Base-by-base conservation (phyloP, 371 early-diverging fungal species). In the Syncephalastrum racemosum region DNA sequence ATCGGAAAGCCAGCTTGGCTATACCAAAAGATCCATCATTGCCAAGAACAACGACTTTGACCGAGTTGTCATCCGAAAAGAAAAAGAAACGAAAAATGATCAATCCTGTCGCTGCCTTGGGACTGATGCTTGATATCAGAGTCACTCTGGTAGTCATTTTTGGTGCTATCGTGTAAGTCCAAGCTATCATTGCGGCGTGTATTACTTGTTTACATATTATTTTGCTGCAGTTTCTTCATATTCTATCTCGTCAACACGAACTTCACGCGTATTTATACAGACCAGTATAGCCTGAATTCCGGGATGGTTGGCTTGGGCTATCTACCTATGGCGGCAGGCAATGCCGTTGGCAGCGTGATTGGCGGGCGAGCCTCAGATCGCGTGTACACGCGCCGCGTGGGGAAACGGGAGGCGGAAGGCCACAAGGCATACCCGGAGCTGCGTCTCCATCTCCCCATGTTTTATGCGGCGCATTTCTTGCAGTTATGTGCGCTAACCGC, bases 351-450 rank as follows among this genome's bases (percentile, higher is more conserved):
- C 12, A 64, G 71, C 27, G 51, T 62, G 4, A 18, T 65, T 16
- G 77, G 71, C 4, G 77, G 77, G 10, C 56, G 66, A n/a, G 50
- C 54, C 20, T 73, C 77, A 1, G 77, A 77, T 36, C 49, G 24
- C 15, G 18, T 59, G 3, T 77, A 71, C 31, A 67, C 48, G 41
- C 19, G 46, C 2, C 61, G 62, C 3, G 53, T 69, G 3, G 53
- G 31, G 13, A 64, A 71, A 50, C 65, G 64, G 1, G 55, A 52
- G n/a, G 62, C 50, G 16, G 27, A 47, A 1, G 53, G 60, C 10
- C 62, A 54, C 36, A 31, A 10, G 46, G 25, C 48, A 2, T 56
- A 53, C 46, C 75, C 79, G 0, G 79, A 79, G 44, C 58, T 71
- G 65, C 67, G 79, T 14, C 19, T 79, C n/a, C 63, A 68, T 45